Percentiles rank a stretch among this genome's conserved stretches.
phyloP scores from a whole-genome alignment of 306 rosid species.

The Elaeagnus macrophylla region DNA sequence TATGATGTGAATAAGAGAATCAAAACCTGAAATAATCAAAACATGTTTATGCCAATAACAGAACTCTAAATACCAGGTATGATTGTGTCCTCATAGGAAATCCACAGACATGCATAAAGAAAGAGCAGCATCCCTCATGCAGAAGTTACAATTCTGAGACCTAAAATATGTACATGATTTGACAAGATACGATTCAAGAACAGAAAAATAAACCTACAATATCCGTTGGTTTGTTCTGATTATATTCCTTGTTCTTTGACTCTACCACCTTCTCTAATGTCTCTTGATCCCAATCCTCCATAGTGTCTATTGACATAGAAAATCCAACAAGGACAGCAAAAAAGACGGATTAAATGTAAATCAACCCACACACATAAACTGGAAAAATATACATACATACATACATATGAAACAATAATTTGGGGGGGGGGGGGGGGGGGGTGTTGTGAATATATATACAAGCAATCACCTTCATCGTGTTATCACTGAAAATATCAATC shows the following conservation, averaged over 20 bases:
- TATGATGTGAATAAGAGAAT: no score
- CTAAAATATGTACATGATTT: background rate
- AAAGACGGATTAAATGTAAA: background rate
- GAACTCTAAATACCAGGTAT: no score
- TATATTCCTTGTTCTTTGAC: slow-evolving; percentile 69
- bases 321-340: slow-evolving; percentile 1
- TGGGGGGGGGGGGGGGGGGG: no score
- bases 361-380: background rate
- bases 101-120: no score
- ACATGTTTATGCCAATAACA: no score
- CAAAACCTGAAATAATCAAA: no score
- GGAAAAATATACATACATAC: background rate
- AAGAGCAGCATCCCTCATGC: background rate
- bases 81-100: no score
- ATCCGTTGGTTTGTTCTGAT: slow-evolving; percentile 94
- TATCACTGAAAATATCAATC: slow-evolving; percentile 88
- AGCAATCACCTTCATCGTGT: slow-evolving; percentile 66
- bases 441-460: no score
- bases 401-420: no score
- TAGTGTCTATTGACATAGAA: slow-evolving; percentile 41
- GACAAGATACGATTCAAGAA: background rate
- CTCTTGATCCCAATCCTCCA: slow-evolving; percentile 99
- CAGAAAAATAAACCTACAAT: slow-evolving; percentile 45
- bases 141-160: background rate
- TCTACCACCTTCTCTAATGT: slow-evolving; percentile 88